phyloP scores from a whole-genome alignment of 805 yeast genomes.

The Wickerhamomyces queroliae region DNA sequence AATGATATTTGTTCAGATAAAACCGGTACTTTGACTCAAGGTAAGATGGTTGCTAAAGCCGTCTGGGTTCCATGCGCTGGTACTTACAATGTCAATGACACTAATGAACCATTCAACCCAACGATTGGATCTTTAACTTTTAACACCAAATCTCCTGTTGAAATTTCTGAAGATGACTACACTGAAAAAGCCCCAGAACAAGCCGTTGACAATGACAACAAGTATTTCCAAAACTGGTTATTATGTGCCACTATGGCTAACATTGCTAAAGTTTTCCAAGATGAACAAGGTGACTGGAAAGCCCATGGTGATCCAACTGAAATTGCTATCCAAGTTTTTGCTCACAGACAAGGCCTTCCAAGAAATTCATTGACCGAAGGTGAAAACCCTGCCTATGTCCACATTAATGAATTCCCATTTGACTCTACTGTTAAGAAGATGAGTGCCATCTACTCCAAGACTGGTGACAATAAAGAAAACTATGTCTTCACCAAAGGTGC shows the following conservation, averaged over 20 bases:
- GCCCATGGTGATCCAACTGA: conserved; percentile 91
- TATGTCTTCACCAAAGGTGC: conserved; percentile 65
- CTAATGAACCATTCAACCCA: conserved; percentile 62
- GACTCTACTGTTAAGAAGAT: conserved; percentile 71
- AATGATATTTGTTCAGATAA: conserved; percentile 79
- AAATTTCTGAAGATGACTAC: conserved; percentile 18
- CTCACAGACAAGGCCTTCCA: conserved; percentile 48
- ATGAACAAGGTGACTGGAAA: conserved; percentile 49
- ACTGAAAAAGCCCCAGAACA: conserved; percentile 10
- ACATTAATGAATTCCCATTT: conserved; percentile 63
- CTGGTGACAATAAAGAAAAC: conserved; percentile 22
- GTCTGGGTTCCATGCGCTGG: conserved; percentile 67
- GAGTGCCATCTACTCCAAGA: conserved; percentile 50
- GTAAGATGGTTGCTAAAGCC: conserved; percentile 68
- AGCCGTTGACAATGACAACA: conserved; percentile 9
- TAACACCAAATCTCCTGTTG: conserved; percentile 17
- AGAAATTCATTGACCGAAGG: conserved; percentile 39
- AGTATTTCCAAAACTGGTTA: conserved; percentile 44
- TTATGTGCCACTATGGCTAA: conserved; percentile 72
- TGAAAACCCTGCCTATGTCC: conserved; percentile 22
- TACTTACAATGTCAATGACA: conserved; percentile 44
- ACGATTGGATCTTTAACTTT: conserved; percentile 39
- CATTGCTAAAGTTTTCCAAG: conserved; percentile 59
- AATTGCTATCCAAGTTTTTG: conserved; percentile 78
- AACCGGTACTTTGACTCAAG: conserved; percentile 78